Conservation (phyloP, 2,329 filamentous ascomycete species). For the Xylaria arbuscula region DNA sequence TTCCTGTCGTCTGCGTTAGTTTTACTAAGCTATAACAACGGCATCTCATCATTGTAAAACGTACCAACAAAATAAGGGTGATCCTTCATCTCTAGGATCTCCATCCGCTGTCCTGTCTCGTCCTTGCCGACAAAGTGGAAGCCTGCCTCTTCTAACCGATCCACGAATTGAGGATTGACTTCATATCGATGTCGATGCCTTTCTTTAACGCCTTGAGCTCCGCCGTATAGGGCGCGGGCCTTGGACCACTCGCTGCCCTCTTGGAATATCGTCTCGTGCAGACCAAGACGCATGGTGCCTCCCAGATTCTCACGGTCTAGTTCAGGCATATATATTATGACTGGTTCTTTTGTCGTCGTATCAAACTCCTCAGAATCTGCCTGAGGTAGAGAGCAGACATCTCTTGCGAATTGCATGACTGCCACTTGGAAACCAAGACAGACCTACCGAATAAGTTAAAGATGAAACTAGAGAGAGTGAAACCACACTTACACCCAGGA, state of each 20-base stretch:
- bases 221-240: constrained; percentile 79
- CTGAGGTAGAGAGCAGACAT: constrained; percentile 72
- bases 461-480: neutral
- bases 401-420: constrained; percentile 87
- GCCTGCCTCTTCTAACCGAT: constrained; percentile 73
- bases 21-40: neutral
- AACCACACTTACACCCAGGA: constrained; percentile 68
- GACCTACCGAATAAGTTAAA: neutral
- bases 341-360: constrained; percentile 69
- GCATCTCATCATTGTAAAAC: neutral
- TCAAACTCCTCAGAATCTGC: constrained; percentile 68
- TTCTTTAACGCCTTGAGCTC: constrained; percentile 68
- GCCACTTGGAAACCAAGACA: constrained; percentile 64
- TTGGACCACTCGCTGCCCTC: constrained; percentile 79
- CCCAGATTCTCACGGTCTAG: constrained; percentile 70
- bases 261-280: constrained; percentile 80
- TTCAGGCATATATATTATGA: constrained; percentile 95
- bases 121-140: constrained; percentile 84
- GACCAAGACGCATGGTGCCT: constrained; percentile 87
- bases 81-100: constrained; percentile 82
- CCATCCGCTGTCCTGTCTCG: constrained; percentile 81
- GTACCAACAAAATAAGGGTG: constrained; percentile 80
- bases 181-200: constrained; percentile 91
- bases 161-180: constrained; percentile 83
- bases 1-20: constrained; percentile 28